Evolutionary conservation across 192 early-diverging fungal genomes (phyloP).

Genomic region (Coemansia sp.): DNA sequence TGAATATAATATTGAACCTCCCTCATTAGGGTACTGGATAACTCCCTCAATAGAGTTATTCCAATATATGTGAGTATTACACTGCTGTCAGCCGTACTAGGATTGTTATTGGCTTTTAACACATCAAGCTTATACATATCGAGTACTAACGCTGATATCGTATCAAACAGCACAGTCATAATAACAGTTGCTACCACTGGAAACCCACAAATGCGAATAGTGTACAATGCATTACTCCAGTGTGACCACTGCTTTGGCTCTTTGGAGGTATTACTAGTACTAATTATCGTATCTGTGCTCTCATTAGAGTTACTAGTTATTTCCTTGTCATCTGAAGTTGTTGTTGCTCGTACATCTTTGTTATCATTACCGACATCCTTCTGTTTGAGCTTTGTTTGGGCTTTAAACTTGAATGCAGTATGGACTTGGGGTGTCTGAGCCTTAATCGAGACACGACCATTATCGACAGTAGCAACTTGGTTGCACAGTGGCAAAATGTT

Average conservation of each 20-base stretch:
- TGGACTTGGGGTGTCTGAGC: constrained; percentile 36
- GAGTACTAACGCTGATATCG: too few relatives aligned
- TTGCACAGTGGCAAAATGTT: constrained; percentile 27
- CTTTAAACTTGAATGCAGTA: constrained; percentile 3
- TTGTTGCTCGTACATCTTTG: neutral
- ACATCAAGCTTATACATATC: too few relatives aligned
- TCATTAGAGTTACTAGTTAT: neutral
- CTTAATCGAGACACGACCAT: constrained; percentile 34
- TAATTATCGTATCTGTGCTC: neutral
- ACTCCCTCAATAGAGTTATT: too few relatives aligned
- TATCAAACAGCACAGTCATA: too few relatives aligned
- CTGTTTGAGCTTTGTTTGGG: constrained; percentile 30
- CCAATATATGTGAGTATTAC: too few relatives aligned
- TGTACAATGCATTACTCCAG: constrained; percentile 62
- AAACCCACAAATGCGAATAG: constrained; percentile 12
- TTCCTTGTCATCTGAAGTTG: neutral
- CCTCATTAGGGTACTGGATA: too few relatives aligned
- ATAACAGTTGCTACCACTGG: neutral
- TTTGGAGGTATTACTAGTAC: neutral
- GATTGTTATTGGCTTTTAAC: too few relatives aligned
- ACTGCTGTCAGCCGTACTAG: too few relatives aligned
- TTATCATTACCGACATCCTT: neutral
- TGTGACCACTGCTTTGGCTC: neutral
- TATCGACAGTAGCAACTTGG: constrained; percentile 27
- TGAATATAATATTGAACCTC: too few relatives aligned